Evolutionary conservation across 2,329 filamentous ascomycete genomes (phyloP), one percentile per base, ranked within the genome.

Genomic region (Fusarium globosum): DNA sequence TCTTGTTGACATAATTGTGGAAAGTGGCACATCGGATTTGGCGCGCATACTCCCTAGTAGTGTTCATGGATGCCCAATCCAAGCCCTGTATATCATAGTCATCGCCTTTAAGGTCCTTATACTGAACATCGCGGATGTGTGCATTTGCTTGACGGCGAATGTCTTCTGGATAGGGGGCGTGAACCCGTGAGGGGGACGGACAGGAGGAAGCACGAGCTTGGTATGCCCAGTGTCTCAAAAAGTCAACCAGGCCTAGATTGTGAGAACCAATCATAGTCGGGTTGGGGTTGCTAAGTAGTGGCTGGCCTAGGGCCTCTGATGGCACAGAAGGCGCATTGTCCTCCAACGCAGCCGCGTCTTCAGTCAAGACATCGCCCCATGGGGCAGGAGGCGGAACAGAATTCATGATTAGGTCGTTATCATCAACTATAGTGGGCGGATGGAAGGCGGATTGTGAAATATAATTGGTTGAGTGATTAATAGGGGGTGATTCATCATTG

Each of bases 71-170:
- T 4, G 79, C 73, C 90, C 90, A 92, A 76, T 90, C 80, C 41
- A 92, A 82, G 57, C 89, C 88, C 75, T 92, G 90, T 30, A 90
- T 79, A 74, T 92, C 90, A 64, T 82, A 89, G 52, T 74, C 61
- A 53, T 91, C 88, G 3, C 88, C 89, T n/a, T 82, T 77, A 12
- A 92, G 83, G 59, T 91, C 85, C 11, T 78, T 76, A 67, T 86
- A 86, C 6, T 78, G 67, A 38, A 84, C 74, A 49, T 79, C 71
- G 12, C 75, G 60, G 18, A 78, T 45, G 8, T 56, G 57, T 20
- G 66, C 38, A 26, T 57, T 57, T 18, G 76, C 79, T 68, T 81
- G 79, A 57, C 77, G 76, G 38, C 81, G 76, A 57, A 85, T 82
- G 13, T 77, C 69, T n/a, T 65, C 79, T 69, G 78, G 75, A 67